Conservation (phyloP, 805 yeast species). For the Metschnikowia gelsemii region DNA sequence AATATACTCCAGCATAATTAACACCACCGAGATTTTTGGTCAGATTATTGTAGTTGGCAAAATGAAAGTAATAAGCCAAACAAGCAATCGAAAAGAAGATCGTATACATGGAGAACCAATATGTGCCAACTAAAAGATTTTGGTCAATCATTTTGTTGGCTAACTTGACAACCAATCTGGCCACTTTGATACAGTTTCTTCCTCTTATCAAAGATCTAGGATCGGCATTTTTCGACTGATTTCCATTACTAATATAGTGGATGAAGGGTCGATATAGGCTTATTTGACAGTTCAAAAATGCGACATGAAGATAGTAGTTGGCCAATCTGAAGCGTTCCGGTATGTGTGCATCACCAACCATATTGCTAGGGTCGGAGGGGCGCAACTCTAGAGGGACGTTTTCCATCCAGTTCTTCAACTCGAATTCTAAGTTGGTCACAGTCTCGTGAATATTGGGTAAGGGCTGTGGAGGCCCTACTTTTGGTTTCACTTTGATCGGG, state of each 20-base stretch:
- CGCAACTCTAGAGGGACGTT: conserved; percentile 67
- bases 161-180: conserved; percentile 75
- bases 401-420: conserved; percentile 70
- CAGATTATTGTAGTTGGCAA: conserved; percentile 35
- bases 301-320: conserved; percentile 67
- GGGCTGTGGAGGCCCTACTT: conserved; percentile 8
- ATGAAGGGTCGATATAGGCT: conserved; percentile 85
- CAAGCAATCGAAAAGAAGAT: conserved; percentile 88
- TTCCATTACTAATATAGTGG: conserved; percentile 69
- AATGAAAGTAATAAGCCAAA: conserved; percentile 74
- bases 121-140: conserved; percentile 74
- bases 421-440: conserved; percentile 65
- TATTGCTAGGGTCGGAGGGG: conserved; percentile 61
- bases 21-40: conserved; percentile 28
- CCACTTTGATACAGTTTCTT: conserved; percentile 78
- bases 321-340: conserved; percentile 67
- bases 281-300: conserved; percentile 74
- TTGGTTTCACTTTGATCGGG: conserved; percentile 56
- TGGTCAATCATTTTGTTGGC: conserved; percentile 78
- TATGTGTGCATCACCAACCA: conserved; percentile 20
- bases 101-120: conserved; percentile 90
- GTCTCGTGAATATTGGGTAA: conserved; percentile 38
- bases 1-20: conserved; percentile 45
- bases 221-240: conserved; percentile 38
- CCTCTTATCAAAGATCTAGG: conserved; percentile 71